Evolutionary conservation across 2,329 filamentous ascomycete species (phyloP).

Genomic region (Xylaria sp.): DNA sequence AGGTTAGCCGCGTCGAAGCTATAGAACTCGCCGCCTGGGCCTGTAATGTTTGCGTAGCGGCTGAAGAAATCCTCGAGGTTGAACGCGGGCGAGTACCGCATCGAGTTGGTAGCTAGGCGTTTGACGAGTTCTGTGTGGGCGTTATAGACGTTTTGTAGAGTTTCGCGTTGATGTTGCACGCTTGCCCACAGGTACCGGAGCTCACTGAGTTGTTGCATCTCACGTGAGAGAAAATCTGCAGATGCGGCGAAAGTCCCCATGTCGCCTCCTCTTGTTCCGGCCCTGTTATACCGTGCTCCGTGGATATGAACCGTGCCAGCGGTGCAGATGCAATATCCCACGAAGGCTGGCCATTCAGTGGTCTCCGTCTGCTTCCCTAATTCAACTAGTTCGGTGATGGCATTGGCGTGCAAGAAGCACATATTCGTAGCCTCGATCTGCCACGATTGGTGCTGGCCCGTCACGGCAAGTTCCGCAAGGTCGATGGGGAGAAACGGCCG

Average conservation of each 20-base stretch:
- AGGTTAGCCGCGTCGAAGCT: constrained; percentile 80
- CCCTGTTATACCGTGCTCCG: constrained; percentile 79
- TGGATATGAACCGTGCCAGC: constrained; percentile 91
- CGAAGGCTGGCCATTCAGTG: constrained; percentile 87
- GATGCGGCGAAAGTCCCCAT: constrained; percentile 72
- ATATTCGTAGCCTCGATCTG: constrained; percentile 91
- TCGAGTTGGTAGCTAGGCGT: constrained; percentile 72
- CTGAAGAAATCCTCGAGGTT: constrained; percentile 91
- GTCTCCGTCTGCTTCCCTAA: constrained; percentile 78
- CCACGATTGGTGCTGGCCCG: constrained; percentile 89
- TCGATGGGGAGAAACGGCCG: constrained; percentile 88
- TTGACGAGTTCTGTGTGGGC: constrained; percentile 86
- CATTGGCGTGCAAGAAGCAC: constrained; percentile 87
- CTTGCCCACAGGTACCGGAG: constrained; percentile 80
- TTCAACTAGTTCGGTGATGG: constrained; percentile 84
- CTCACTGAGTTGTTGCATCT: constrained; percentile 83
- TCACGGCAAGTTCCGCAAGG: constrained; percentile 80
- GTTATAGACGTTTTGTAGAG: constrained; percentile 79
- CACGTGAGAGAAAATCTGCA: constrained; percentile 77
- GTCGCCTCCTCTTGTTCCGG: constrained; percentile 56
- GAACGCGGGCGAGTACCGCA: constrained; percentile 81
- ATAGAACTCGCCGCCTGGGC: constrained; percentile 68
- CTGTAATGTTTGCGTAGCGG: constrained; percentile 72
- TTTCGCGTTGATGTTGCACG: constrained; percentile 82
- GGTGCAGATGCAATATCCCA: constrained; percentile 87